phyloP scores from a whole-genome alignment of 2,329 filamentous ascomycete genomes.

The Phyllosticta ampelicida region DNA sequence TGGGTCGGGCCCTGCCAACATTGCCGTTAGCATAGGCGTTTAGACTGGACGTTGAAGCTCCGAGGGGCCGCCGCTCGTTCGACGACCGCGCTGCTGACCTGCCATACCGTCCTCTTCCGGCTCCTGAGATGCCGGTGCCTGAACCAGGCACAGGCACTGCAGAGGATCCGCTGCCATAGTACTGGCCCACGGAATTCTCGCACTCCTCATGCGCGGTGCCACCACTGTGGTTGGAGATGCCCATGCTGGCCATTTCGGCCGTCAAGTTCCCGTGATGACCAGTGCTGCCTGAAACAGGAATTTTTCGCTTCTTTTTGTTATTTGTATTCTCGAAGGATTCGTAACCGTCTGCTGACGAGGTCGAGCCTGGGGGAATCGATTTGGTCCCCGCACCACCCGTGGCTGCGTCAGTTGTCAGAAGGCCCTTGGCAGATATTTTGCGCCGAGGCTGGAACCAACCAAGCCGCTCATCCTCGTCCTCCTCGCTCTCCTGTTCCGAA shows the following conservation, averaged over 20 bases:
- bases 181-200: constrained; percentile 36
- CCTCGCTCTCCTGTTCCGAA: constrained; percentile 49
- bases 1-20: constrained; percentile 19
- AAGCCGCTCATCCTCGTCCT: constrained; percentile 42
- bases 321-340: constrained; percentile 98
- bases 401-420: constrained; percentile 17
- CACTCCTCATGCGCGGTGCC: constrained; percentile 35
- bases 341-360: constrained; percentile 73
- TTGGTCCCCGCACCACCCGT: constrained; percentile 20
- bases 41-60: constrained; percentile 30
- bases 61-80: constrained; percentile 33
- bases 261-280: constrained; percentile 48
- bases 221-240: constrained; percentile 41
- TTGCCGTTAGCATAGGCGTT: constrained; percentile 34
- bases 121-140: constrained; percentile 66
- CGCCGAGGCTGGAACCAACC: constrained; percentile 10
- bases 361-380: constrained; percentile 41
- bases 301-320: constrained; percentile 99
- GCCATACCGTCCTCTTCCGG: constrained; percentile 76
- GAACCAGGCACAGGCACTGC: constrained; percentile 37
- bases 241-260: constrained; percentile 54
- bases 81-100: constrained; percentile 38
- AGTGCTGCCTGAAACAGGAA: constrained; percentile 73
- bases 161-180: constrained; percentile 46
- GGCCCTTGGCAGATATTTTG: constrained; percentile 13